A percentile compares a stretch with the other conserved stretches of the same genome.
Conservation (phyloP, 805 yeast genomes). For the Ogataea henricii region DNA sequence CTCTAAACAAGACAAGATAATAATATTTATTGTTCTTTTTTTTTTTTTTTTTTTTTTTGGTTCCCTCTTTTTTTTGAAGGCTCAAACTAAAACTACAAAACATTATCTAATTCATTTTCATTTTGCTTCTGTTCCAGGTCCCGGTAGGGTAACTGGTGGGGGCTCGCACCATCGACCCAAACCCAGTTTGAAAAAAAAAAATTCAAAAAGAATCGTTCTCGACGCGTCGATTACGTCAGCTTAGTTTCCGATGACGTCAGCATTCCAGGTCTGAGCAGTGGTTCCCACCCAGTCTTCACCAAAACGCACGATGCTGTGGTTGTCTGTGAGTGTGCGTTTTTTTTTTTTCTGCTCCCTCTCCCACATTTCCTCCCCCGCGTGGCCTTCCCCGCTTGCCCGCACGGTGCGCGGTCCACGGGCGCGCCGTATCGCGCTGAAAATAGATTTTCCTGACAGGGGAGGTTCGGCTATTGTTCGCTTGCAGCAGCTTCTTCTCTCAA, state of each 20-base stretch:
- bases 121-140: slow-evolving; percentile 7
- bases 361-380: neutral
- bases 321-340: too few relatives aligned
- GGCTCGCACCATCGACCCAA: too few relatives aligned
- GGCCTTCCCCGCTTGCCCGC: neutral
- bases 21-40: neutral
- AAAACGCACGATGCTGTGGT: too few relatives aligned
- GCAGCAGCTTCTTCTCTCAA: neutral
- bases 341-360: neutral
- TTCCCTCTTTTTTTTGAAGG: slow-evolving; percentile 4
- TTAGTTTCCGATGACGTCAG: too few relatives aligned
- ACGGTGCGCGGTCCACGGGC: neutral
- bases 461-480: neutral
- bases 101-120: neutral
- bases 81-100: neutral
- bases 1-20: neutral
- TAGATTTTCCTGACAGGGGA: neutral
- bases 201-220: too few relatives aligned
- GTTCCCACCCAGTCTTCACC: too few relatives aligned
- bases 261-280: neutral
- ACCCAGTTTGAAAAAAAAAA: too few relatives aligned
- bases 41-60: slow-evolving; percentile 6
- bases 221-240: neutral
- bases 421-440: neutral
- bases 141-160: neutral